phyloP scores from a whole-genome alignment of 2,329 filamentous ascomycete species.

The Tolypocladium ovalisporum region DNA sequence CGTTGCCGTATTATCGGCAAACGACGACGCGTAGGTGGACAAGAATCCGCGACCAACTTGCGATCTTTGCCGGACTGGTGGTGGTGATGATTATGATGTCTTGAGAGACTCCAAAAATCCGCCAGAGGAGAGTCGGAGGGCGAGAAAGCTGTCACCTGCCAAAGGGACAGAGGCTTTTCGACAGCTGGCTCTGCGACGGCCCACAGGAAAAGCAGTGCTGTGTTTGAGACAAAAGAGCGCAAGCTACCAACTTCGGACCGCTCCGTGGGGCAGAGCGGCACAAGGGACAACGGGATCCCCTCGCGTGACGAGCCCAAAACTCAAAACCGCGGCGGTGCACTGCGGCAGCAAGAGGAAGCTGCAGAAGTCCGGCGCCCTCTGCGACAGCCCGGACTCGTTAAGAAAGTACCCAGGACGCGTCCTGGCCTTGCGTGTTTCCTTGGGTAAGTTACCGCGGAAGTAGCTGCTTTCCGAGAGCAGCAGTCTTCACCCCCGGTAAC shows the following conservation, averaged over 20 bases:
- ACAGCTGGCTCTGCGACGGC: not conserved
- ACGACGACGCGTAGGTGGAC: not conserved
- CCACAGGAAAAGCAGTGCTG: not conserved
- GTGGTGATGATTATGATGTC: conserved; percentile 1
- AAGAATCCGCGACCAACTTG: not conserved
- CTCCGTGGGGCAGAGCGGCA: not conserved
- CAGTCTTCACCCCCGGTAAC: not conserved
- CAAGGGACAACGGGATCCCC: not conserved
- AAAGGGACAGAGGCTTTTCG: not conserved
- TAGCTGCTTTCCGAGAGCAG: not conserved
- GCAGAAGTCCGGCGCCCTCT: not conserved
- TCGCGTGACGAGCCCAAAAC: not conserved
- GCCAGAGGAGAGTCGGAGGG: not conserved
- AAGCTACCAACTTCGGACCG: not conserved
- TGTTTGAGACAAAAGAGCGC: not conserved
- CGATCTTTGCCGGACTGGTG: not conserved
- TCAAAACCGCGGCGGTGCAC: not conserved
- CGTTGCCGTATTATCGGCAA: not conserved
- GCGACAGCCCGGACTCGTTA: not conserved
- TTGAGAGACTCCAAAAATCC: conserved; percentile 2
- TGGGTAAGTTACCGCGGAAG: not conserved
- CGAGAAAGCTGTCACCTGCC: not conserved
- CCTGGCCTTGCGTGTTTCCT: not conserved
- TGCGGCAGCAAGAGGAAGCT: not conserved
- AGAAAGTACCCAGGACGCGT: not conserved